These are phyloP conservation scores for Canariomyces notabilis DNA, from an alignment of 2,329 filamentous ascomycete species.

Conservation along the genomic window DNA sequence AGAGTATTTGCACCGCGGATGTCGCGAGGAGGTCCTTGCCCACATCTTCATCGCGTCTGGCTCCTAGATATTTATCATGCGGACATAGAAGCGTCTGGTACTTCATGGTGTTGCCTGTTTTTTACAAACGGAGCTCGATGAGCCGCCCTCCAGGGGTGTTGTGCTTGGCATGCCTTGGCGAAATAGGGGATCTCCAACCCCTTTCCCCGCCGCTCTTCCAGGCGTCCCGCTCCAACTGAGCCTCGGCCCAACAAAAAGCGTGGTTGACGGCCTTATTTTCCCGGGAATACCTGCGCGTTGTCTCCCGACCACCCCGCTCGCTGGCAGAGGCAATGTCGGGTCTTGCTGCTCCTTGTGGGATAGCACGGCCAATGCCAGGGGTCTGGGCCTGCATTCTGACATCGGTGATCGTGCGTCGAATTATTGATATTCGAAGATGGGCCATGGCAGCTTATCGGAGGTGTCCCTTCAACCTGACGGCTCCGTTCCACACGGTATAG, in stretches of 20 bases:
- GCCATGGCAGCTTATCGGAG: too few relatives aligned
- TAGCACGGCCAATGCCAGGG: too few relatives aligned
- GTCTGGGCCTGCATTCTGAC: too few relatives aligned
- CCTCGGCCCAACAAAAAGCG: not conserved
- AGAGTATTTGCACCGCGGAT: not conserved
- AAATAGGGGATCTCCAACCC: not conserved
- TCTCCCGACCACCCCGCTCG: too few relatives aligned
- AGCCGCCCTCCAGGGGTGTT: conserved; percentile 11
- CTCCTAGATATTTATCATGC: conserved; percentile 10
- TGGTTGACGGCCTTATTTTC: conserved; percentile 1
- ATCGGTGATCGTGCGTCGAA: too few relatives aligned
- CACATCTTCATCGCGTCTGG: not conserved
- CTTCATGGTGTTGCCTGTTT: conserved; percentile 3
- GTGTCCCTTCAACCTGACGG: too few relatives aligned
- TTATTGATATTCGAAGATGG: too few relatives aligned
- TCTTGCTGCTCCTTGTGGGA: too few relatives aligned
- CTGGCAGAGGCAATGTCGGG: too few relatives aligned
- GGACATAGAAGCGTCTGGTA: not conserved
- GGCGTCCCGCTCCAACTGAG: not conserved
- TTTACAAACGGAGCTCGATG: conserved; percentile 11
- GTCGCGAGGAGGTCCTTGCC: not conserved
- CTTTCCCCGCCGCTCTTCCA: conserved; percentile 7
- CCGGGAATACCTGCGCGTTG: conserved; percentile 1
- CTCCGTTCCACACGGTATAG: too few relatives aligned
- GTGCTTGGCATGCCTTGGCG: conserved; percentile 7